These are phyloP conservation scores for Phytophthora pluvialis DNA, from an alignment of 352 stramenopile genomes.

Conservation along the genomic window DNA sequence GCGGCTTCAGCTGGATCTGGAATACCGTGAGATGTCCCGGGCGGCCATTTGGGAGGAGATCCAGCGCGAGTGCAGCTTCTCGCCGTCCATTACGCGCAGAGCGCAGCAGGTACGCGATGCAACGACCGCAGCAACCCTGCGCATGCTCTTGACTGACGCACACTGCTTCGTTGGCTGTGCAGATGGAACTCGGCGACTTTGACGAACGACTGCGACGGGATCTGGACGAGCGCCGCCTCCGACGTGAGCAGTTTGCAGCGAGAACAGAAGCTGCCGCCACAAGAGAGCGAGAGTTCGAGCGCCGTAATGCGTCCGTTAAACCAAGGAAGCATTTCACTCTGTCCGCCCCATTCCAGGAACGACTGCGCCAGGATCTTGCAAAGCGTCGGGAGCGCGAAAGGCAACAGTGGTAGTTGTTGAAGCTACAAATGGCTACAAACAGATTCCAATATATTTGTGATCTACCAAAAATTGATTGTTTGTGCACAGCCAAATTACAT, in stretches of 20 bases:
- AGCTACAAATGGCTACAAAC: conserved; percentile 4
- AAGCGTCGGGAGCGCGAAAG: conserved; percentile 42
- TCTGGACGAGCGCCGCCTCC: conserved; percentile 50
- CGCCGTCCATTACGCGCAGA: conserved; percentile 54
- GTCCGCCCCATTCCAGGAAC: conserved; percentile 46
- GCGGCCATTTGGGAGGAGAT: conserved; percentile 60
- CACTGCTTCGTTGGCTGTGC: not conserved
- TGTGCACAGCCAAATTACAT: not conserved
- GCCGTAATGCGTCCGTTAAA: conserved; percentile 7
- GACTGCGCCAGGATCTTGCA: conserved; percentile 53
- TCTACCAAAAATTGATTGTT: not conserved
- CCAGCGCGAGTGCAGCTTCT: conserved; percentile 62
- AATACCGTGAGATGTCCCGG: conserved; percentile 56
- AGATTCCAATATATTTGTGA: not conserved
- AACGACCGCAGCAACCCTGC: not conserved
- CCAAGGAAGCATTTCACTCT: conserved; percentile 13
- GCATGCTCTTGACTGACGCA: not conserved
- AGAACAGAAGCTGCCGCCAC: conserved; percentile 21
- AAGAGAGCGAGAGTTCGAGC: conserved; percentile 19
- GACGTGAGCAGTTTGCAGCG: conserved; percentile 41
- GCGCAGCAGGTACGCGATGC: conserved; percentile 33
- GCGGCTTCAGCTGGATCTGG: conserved; percentile 66
- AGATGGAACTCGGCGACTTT: conserved; percentile 60
- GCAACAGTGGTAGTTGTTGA: conserved; percentile 15
- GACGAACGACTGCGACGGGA: conserved; percentile 64